Percentiles rank a stretch among this genome's conserved stretches.
Evolutionary conservation across 2,329 filamentous ascomycete genomes (phyloP).

Genomic region (Seiridium unicorne): DNA sequence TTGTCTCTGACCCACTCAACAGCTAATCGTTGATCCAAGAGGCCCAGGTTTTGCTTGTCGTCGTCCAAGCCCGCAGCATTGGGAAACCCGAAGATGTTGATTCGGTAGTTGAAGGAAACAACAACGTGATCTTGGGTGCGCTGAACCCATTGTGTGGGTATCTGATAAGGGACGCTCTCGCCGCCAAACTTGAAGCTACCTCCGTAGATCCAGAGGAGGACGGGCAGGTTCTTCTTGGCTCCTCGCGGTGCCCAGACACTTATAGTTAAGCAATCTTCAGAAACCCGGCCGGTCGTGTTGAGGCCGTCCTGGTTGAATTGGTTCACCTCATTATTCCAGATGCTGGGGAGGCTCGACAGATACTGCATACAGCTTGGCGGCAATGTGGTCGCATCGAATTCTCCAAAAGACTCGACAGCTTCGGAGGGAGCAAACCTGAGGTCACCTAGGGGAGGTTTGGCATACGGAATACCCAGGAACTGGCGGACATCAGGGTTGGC

Average conservation of each 20-base stretch:
- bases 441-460: slow-evolving; percentile 51
- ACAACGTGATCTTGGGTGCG: slow-evolving; percentile 27
- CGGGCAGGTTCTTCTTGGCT: slow-evolving; percentile 18
- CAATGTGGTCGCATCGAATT: slow-evolving; percentile 21
- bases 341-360: slow-evolving; percentile 20
- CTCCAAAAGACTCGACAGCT: slow-evolving; percentile 15
- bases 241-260: slow-evolving; percentile 29
- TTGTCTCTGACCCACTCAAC: slow-evolving; percentile 50
- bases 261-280: slow-evolving; percentile 33
- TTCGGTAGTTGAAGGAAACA: slow-evolving; percentile 38
- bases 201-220: slow-evolving; percentile 22
- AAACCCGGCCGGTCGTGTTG: slow-evolving; percentile 12
- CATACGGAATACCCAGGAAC: slow-evolving; percentile 49
- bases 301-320: slow-evolving; percentile 5
- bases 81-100: slow-evolving; percentile 33
- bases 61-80: slow-evolving; percentile 23
- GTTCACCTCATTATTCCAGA: slow-evolving; percentile 14
- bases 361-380: slow-evolving; percentile 29
- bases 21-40: slow-evolving; percentile 48
- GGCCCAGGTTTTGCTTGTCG: slow-evolving; percentile 39
- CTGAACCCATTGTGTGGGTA: slow-evolving; percentile 19
- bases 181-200: slow-evolving; percentile 23
- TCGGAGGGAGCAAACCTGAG: slow-evolving; percentile 42
- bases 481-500: slow-evolving; percentile 20
- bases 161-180: slow-evolving; percentile 12